phyloP scores from a whole-genome alignment of 179 eudicot species.

The Silene vulgaris region DNA sequence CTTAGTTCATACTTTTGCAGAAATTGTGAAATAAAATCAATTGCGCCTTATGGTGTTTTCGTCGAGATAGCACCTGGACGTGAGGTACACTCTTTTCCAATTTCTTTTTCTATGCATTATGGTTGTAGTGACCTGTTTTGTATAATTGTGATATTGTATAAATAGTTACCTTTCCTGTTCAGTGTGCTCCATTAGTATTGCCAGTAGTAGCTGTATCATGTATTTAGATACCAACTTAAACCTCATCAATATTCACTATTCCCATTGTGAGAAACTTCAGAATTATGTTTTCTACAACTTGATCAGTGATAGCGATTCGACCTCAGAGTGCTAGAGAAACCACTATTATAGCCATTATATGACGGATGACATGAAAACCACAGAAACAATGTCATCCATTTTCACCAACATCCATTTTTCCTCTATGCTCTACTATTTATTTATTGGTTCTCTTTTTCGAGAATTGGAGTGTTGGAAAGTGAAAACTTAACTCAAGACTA shows the following conservation, averaged over 20 bases:
- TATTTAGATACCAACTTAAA: neutral
- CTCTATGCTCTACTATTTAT: too few relatives aligned
- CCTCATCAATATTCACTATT: neutral
- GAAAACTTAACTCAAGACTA: too few relatives aligned
- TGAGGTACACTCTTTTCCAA: slow-evolving; percentile 52
- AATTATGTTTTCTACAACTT: neutral
- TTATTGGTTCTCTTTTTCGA: too few relatives aligned
- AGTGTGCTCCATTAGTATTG: slow-evolving; percentile 6
- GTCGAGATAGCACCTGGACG: slow-evolving; percentile 95
- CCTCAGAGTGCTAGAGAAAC: neutral
- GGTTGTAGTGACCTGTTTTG: neutral
- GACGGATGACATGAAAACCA: neutral
- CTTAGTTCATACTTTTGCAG: slow-evolving; percentile 33
- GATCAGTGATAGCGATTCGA: neutral
- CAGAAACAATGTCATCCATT: slow-evolving; percentile 1
- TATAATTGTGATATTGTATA: neutral
- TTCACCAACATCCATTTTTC: too few relatives aligned
- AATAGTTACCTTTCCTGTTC: neutral
- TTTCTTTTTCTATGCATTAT: neutral
- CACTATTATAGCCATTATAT: neutral
- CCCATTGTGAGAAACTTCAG: neutral
- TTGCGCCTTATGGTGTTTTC: slow-evolving; percentile 83
- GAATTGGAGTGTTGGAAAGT: too few relatives aligned
- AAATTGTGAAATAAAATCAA: slow-evolving; percentile 81
- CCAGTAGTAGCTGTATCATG: neutral